Evolutionary conservation across 345 rosid species (phyloP), one percentile per base, ranked within the genome.

Genomic region (Rubroshorea leprosula): DNA sequence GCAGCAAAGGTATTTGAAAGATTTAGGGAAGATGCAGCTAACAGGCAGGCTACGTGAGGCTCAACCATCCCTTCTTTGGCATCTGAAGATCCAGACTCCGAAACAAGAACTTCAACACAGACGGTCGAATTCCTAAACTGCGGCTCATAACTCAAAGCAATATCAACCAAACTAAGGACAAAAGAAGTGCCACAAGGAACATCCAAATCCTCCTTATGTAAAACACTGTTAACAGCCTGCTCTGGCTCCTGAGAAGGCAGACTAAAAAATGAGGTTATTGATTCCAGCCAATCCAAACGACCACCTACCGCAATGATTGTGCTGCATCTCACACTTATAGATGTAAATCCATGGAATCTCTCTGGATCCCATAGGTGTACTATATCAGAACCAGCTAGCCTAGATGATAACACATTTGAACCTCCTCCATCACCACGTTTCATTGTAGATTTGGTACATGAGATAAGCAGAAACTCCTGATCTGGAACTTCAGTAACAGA

Each of bases 351-450:
- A 35, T 67, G 69, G 54, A 45, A 65, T 57, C 27, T 29, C 67
- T 64, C 73, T 11, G 96, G 90, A 49, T 89, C 92, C 71, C 79
- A 58, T 50, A 89, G 61, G 63, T 78, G 73, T 61, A 83, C 57
- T 72, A 93, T 75, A 72, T 85, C 84, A 51, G 85, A 78, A 79
- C 99, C 99, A 75, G 97, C 97, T 49, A 71, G 68, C 68, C 85
- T 68, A 60, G 91, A 81, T 13, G 99, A 93, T 64, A 87, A 75
- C 15, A 77, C 94, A 80, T 89, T 89, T 58, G 95, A 87, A 76
- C 96, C 96, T 62, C 83, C 88, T 61, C 99, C 99, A 75, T 89
- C 87, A 55, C 99, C 99, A 24, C 97, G 97, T 66, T 85, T 87
- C 79, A 82, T 79, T 23, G 87, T 60, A 51, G 97, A 79, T 68